Evolutionary conservation across 768 basidiomycete species (phyloP).

Genomic region (Serendipita sp.): DNA sequence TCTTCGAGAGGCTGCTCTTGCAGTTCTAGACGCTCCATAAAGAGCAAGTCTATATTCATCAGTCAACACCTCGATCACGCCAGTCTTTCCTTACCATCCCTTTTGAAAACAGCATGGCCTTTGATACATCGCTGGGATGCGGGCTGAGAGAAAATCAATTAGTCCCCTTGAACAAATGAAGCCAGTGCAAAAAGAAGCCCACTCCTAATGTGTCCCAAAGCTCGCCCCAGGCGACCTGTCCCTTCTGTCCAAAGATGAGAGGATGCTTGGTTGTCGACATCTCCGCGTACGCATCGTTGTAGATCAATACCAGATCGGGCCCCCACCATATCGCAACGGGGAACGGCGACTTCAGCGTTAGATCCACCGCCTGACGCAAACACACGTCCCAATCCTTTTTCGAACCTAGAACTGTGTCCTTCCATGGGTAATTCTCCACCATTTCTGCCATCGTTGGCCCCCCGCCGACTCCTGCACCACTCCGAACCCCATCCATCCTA

Average conservation of each 20-base stretch:
- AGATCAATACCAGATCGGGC: slow-evolving; percentile 13
- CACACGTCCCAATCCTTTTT: slow-evolving; percentile 10
- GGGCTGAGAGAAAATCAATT: not conserved
- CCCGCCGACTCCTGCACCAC: not conserved
- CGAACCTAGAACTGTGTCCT: slow-evolving; percentile 12
- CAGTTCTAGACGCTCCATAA: not conserved
- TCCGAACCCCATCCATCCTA: not conserved
- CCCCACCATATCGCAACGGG: slow-evolving; percentile 16
- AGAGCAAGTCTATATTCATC: not conserved
- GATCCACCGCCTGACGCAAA: slow-evolving; percentile 11
- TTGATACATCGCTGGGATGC: slow-evolving; percentile 11
- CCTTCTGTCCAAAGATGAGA: slow-evolving; percentile 14
- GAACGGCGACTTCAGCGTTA: slow-evolving; percentile 11
- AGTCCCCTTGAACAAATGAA: not conserved
- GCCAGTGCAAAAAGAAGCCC: not conserved
- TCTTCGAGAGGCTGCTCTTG: slow-evolving; percentile 15
- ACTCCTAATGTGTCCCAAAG: slow-evolving; percentile 16
- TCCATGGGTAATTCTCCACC: slow-evolving; percentile 14
- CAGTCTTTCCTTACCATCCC: slow-evolving; percentile 13
- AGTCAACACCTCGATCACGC: too few species aligned
- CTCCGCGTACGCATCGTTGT: slow-evolving; percentile 17
- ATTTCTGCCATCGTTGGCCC: slow-evolving; percentile 9
- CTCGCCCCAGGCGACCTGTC: slow-evolving; percentile 16
- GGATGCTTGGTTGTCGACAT: slow-evolving; percentile 16
- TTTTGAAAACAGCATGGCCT: slow-evolving; percentile 13